Evolutionary conservation across 805 yeast species (phyloP), one percentile per base, ranked within the genome.

Genomic region (Candida maltosa): DNA sequence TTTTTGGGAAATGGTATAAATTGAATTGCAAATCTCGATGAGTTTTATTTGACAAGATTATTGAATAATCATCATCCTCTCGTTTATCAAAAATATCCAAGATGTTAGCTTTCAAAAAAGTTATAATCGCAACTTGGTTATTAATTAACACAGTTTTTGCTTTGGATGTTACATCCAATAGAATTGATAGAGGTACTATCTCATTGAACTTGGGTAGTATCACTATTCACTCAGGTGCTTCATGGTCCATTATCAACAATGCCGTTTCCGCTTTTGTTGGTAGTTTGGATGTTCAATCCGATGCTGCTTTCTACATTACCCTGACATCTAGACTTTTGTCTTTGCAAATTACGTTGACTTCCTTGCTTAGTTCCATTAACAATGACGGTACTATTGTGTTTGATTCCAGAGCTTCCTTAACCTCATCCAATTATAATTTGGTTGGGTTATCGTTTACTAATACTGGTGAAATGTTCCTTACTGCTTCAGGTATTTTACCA

Each of bases 201-300:
- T 32, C 36, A 16, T 19, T 53, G 20, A 11, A 37, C 11, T 20
- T 52, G 21, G 61, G 58, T 12, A 41, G 36, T 32, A 37, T 51
- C 17, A 46, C 38, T 11, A 41, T 59, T 17, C 29, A 32, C n/a
- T 32, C 47, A 1, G 56, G 53, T 26, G 59, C 44, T 4, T 50
- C 44, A 31, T 57, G 51, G 44, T 54, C 63, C 10, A 52, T 58
- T 22, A 45, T 56, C 25, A 45, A 54, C 32, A 52, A 51, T 35
- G 44, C 51, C 5, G 6, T 45, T 12, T 39, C 49, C 7, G 37
- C 42, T n/a, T 38, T 57, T 16, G 41, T 48, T 28, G 63, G 65
- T 22, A 18, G 30, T 15, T 40, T 59, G 15, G 32, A 42, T 33
- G 51, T 43, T 26, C 41, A 53, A 4, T 44, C 35, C 23, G 43